Base-by-base conservation (phyloP, 148 eudicot genomes). In the Cornus suecica region DNA sequence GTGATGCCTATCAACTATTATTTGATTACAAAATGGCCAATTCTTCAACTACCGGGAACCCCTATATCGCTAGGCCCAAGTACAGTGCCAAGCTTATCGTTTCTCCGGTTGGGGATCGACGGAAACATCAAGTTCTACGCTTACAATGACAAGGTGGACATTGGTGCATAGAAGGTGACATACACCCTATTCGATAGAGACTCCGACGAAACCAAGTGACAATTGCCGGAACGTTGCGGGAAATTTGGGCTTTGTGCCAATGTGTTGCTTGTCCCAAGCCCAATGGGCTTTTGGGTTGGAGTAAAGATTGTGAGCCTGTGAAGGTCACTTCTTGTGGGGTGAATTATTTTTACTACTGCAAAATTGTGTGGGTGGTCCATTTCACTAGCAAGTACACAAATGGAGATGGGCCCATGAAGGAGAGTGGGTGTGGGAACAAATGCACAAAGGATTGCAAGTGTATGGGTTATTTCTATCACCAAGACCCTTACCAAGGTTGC, bases 401-500 rank as follows among this genome's bases (percentile, higher is more conserved):
- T 15, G 93, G 91, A 37, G 42, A 37, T 51, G 89, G 86, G 9
- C 84, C 87, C 1, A 74, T 84, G 27, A 74, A 66, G 70, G 82
- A 65, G 62, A 62, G 41, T 8, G 66, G 63, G 1, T 90, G 91
- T 60, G 66, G 67, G 42, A 68, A 42, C 26, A 90, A 79, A 74
- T 90, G 94, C 61, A 84, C 65, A 0, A 80, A 74, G 29, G 91
- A 90, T 84, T 90, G 94, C 71, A 90, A 88, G 84, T 88, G 91
- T 29, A 22, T 76, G 72, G 93, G 91, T 1, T 87, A 86, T 70
- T 90, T 90, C 75, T 86, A 84, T 60, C 85, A 86, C 24, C 65
- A 69, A 31, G 78, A 90, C 91, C 7, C 78, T 90, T 25, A 83
- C 82, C 0, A 81, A 79, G 54, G 82, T 81, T 45, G 76, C 23